A percentile compares a stretch with the other conserved stretches of the same genome.
These are phyloP conservation scores for Eucalyptus cloeziana DNA, from an alignment of 345 rosid genomes.

Conservation along the genomic window DNA sequence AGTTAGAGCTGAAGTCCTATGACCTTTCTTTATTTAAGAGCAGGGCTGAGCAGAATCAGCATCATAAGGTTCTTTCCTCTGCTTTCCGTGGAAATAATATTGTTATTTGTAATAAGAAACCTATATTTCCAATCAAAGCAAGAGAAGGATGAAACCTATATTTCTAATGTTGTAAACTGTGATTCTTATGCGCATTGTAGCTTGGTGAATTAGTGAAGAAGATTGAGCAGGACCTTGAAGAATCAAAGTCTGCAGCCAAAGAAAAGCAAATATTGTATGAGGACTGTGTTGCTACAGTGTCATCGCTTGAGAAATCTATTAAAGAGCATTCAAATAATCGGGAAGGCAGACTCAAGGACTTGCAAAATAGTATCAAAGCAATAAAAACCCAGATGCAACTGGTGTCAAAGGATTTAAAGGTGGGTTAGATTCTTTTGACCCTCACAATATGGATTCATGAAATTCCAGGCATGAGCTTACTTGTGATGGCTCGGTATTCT, in stretches of 20 bases:
- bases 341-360: constrained; percentile 67
- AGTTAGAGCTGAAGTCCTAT: constrained; percentile 77
- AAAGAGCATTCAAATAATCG: constrained; percentile 74
- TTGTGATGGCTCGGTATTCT: not conserved
- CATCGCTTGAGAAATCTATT: constrained; percentile 62
- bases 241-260: constrained; percentile 44
- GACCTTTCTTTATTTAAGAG: constrained; percentile 81
- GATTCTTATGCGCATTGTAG: constrained; percentile 10
- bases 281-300: constrained; percentile 38
- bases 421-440: constrained; percentile 2
- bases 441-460: not conserved
- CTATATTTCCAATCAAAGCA: not conserved
- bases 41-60: constrained; percentile 96
- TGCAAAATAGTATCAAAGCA: constrained; percentile 62
- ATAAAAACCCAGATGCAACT: constrained; percentile 65
- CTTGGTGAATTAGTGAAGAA: constrained; percentile 77
- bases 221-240: constrained; percentile 75
- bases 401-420: constrained; percentile 77
- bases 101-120: not conserved
- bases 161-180: not conserved
- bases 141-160: not conserved
- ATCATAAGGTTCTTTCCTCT: constrained; percentile 64
- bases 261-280: constrained; percentile 56
- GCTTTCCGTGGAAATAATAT: not conserved
- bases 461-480: not conserved